Evolutionary conservation across 106 monocot genomes (phyloP).

Genomic region (Triglochin maritima): DNA sequence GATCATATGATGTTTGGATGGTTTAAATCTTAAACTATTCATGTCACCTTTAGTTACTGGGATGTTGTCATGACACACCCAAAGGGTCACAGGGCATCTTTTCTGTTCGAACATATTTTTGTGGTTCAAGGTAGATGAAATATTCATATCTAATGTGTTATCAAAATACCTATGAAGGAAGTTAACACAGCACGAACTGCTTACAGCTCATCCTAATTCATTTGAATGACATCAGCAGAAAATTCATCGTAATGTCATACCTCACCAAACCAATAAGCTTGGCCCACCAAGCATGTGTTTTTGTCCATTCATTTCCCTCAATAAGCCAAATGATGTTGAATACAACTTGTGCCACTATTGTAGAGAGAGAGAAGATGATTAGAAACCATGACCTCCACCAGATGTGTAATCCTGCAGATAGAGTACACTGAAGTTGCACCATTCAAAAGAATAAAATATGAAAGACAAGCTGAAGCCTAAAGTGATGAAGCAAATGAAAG

Average conservation of each 20-base stretch:
- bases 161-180: background rate
- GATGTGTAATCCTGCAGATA: constrained; percentile 22
- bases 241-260: constrained; percentile 15
- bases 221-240: background rate
- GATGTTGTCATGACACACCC: background rate
- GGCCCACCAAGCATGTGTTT: constrained; percentile 57
- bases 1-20: too few species aligned
- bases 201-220: background rate
- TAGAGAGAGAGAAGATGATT: constrained; percentile 47
- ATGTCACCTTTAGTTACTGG: background rate
- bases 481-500: too few species aligned
- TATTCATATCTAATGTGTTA: too few species aligned
- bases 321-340: constrained; percentile 72
- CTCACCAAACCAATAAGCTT: constrained; percentile 64
- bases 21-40: too few species aligned
- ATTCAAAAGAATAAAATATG: background rate
- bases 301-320: constrained; percentile 44
- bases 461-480: background rate
- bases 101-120: too few species aligned
- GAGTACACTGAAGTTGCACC: too few species aligned
- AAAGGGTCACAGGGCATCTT: too few species aligned
- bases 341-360: constrained; percentile 42
- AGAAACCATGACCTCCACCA: constrained; percentile 51
- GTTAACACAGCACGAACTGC: background rate
- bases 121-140: too few species aligned